Conservation (phyloP, 2,329 filamentous ascomycete genomes). For the Colletotrichum eleusines region DNA sequence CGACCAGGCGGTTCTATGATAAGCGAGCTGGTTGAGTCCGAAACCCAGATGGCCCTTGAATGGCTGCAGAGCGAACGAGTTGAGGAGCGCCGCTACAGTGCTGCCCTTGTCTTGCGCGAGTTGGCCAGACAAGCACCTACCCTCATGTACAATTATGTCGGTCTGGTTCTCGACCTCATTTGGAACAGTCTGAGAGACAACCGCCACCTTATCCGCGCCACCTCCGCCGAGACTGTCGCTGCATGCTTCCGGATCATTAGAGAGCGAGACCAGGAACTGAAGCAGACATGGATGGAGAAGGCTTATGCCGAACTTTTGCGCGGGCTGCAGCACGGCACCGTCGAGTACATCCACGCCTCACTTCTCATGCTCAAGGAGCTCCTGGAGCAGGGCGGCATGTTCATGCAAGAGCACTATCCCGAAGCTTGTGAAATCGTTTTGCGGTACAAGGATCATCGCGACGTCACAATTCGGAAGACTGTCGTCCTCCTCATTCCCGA, state of each 20-base stretch:
- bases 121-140: constrained; percentile 93
- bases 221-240: constrained; percentile 91
- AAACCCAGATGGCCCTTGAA: constrained; percentile 95
- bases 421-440: constrained; percentile 94
- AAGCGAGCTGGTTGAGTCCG: constrained; percentile 94
- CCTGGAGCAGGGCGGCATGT: constrained; percentile 96
- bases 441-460: constrained; percentile 92
- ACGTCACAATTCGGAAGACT: constrained; percentile 87
- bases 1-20: constrained; percentile 93
- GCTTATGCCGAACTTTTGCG: constrained; percentile 88
- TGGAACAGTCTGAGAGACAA: constrained; percentile 94
- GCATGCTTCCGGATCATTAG: constrained; percentile 97
- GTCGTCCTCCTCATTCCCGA: constrained; percentile 93
- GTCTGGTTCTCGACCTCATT: constrained; percentile 94
- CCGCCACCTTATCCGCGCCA: constrained; percentile 91
- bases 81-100: constrained; percentile 92
- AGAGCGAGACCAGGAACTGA: constrained; percentile 89
- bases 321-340: constrained; percentile 82
- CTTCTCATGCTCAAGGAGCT: constrained; percentile 93
- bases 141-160: constrained; percentile 93
- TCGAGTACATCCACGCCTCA: constrained; percentile 94
- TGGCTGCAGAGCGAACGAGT: constrained; percentile 96
- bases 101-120: constrained; percentile 90
- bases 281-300: constrained; percentile 87
- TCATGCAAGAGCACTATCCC: constrained; percentile 95